Evolutionary conservation across 2,329 filamentous ascomycete genomes (phyloP), one percentile per base, ranked within the genome.

Genomic region (Cladosporium sphaerospermum): DNA sequence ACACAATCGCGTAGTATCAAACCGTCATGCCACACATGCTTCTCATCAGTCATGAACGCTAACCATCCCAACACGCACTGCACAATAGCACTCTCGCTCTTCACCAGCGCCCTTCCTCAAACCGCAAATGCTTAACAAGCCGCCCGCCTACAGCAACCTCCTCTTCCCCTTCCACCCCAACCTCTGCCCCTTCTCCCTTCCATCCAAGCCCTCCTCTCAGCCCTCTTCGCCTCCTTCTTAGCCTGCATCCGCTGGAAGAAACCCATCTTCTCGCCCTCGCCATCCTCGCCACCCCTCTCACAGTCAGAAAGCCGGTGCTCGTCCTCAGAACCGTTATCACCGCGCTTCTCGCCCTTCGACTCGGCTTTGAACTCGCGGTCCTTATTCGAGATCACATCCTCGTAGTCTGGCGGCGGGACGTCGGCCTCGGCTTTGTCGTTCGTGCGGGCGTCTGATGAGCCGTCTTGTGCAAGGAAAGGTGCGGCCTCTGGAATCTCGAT

Each of bases 211-310:
- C 18, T 31, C 13, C 19, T 52, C 49, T n/a, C 49, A 9, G 19
- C 33, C 41, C 18, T 52, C 46, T 37, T 57, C 52, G 49, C 57
- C 23, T 57, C 55, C 43, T 37, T 41, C 31, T 53, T 42, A 23
- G 16, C 23, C 9, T 31, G 19, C 33, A 44, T 14, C 9, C 49
- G 41, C 34, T 52, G 28, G 4, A 45, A 44, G 23, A 45, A 45
- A 0, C 33, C 42, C 49, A 37, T 39, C 49, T 36, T 45, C 11
- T 19, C 33, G 11, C 33, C 33, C 0, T 45, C 10, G 9, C 10
- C 18, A n/a, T 3, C n/a, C 32, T 39, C 31, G 3, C 32, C 41
- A 19, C 19, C 9, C 19, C 33, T 19, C 8, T 37, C 41, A 7
- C 33, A 16, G 13, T 16, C 42, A 16, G 41, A 18, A n/a, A 49